Percentiles rank a stretch among this genome's conserved stretches.
Conservation (phyloP, 306 rosid species). For the Begonia loranthoides region DNA sequence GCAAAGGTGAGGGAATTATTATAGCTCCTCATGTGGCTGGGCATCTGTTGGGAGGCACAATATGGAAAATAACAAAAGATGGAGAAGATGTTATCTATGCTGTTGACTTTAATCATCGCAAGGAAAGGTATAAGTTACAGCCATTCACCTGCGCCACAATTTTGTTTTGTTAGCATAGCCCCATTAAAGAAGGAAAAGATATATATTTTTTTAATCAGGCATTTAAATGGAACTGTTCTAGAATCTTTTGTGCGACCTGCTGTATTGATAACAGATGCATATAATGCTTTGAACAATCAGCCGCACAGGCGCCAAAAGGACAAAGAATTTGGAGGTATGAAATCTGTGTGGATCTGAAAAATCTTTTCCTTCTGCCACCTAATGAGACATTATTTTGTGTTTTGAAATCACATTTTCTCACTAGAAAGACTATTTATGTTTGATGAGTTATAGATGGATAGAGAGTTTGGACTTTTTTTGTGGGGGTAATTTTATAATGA, state of each 20-base stretch:
- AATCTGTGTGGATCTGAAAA: conserved; percentile 2
- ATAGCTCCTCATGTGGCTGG: conserved; percentile 95
- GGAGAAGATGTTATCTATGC: conserved; percentile 97
- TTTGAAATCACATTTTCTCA: too few relatives aligned
- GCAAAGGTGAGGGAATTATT: conserved; percentile 92
- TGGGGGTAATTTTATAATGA: too few relatives aligned
- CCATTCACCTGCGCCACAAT: not conserved
- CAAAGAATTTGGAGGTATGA: conserved; percentile 81
- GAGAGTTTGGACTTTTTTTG: too few relatives aligned
- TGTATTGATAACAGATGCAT: conserved; percentile 93
- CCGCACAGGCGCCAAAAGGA: conserved; percentile 89
- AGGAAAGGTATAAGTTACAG: conserved; percentile 47
- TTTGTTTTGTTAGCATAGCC: conserved; percentile 1
- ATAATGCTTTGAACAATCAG: conserved; percentile 94
- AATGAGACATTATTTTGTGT: too few relatives aligned
- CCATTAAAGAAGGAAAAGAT: conserved; percentile 1
- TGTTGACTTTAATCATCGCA: conserved; percentile 89
- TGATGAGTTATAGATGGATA: too few relatives aligned
- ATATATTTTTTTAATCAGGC: conserved; percentile 43
- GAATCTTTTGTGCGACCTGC: conserved; percentile 87
- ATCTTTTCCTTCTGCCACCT: not conserved
- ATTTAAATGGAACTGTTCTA: conserved; percentile 84
- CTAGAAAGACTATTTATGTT: too few relatives aligned
- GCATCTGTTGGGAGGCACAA: conserved; percentile 89
- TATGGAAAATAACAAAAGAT: conserved; percentile 95